Evolutionary conservation across 2,329 filamentous ascomycete genomes (phyloP), one percentile per base, ranked within the genome.

Genomic region (Aspergillus ibericus): DNA sequence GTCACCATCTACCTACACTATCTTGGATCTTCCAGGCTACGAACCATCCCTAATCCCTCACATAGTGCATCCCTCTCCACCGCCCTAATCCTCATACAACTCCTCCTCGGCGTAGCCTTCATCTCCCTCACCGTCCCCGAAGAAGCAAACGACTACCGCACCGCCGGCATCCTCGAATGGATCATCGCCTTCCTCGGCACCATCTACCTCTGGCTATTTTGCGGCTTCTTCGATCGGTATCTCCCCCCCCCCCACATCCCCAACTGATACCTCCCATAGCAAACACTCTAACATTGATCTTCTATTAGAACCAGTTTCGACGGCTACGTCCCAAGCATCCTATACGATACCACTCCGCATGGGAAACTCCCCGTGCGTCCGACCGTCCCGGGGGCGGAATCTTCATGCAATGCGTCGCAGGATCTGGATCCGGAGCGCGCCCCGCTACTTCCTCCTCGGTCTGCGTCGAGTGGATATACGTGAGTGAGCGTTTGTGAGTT

Each of bases 201-300:
- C 8, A 40, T 59, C 5, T 67, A 67, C 53, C 29, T 67, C 34
- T 66, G 65, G 62, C 36, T 67, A 27, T 66, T 67, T 50, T 59
- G 60, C 34, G 65, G 65, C 10, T 66, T 67, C 25, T 63, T 66
- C 12, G 62, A 64, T 59, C 54, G 59, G 63, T 66, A 63, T 12
- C 29, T 35, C 49, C n/a, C 25, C 49, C n/a, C 25, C 16, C 9
- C 13, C 29, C 29, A 8, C 18, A n/a, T n/a, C n/a, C 36, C 27
- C 22, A 10, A 29, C 32, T 10, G 8, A 15, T 15, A 5, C n/a
- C 15, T 2, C 7, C 22, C 22, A 35, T 44, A 36, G 16, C 5
- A 36, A 8, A 20, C 15, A 42, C 29, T 15, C 10, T n/a, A 42
- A 15, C 1, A 22, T 20, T 18, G 15, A 16, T n/a, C 3, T 20